Evolutionary conservation across 495 filamentous ascomycete genomes (phyloP).

Genomic region (Haplographium delicatum): DNA sequence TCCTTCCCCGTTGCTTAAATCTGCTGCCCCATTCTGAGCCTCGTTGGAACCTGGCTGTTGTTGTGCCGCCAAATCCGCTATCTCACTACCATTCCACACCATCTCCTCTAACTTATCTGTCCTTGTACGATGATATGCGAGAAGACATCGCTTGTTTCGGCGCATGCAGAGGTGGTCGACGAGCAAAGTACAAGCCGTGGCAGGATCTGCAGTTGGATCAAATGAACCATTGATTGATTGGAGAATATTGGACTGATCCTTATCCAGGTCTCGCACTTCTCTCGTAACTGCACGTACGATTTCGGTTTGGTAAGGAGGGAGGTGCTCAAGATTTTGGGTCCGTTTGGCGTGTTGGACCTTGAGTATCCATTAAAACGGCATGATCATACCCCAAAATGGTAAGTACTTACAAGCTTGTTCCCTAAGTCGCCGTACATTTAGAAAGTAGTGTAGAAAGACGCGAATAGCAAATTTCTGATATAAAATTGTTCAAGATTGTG

Average conservation of each 20-base stretch:
- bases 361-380: neutral
- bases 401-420: conserved; percentile 65
- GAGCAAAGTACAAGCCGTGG: conserved; percentile 79
- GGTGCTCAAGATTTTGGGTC: conserved; percentile 78
- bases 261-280: conserved; percentile 92
- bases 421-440: conserved; percentile 88
- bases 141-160: conserved; percentile 90
- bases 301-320: conserved; percentile 92
- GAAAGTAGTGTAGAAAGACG: neutral
- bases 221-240: conserved; percentile 79
- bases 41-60: conserved; percentile 33
- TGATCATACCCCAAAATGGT: neutral
- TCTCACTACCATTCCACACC: conserved; percentile 84
- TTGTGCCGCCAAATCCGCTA: conserved; percentile 51
- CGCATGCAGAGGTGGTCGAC: conserved; percentile 94
- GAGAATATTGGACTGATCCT: conserved; percentile 75
- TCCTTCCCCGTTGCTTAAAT: conserved; percentile 40
- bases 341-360: conserved; percentile 97
- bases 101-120: conserved; percentile 90
- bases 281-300: conserved; percentile 80
- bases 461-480: too few relatives aligned
- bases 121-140: conserved; percentile 88
- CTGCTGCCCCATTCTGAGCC: conserved; percentile 29
- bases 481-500: too few relatives aligned
- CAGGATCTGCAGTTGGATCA: conserved; percentile 78